A percentile compares a stretch with the other conserved stretches of the same genome.
phyloP scores from a whole-genome alignment of 1,139 yeast species.

The Taphrina sp. region DNA sequence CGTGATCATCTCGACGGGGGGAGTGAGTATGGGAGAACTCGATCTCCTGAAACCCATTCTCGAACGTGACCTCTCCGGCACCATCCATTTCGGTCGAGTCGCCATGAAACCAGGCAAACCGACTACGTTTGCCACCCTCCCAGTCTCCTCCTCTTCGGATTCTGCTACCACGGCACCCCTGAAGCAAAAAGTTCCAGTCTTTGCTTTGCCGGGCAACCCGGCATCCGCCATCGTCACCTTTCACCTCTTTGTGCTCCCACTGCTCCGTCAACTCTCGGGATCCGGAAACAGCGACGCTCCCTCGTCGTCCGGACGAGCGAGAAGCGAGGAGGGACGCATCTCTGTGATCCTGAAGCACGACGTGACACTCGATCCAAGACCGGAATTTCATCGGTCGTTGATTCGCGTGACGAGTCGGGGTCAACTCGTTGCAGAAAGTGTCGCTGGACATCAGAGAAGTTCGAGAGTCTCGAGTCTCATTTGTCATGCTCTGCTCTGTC shows the following conservation, averaged over 20 bases:
- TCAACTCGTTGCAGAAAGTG: slow-evolving; percentile 45
- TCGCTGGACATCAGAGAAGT: slow-evolving; percentile 54
- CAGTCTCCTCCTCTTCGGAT: no score
- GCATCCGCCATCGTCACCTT: slow-evolving; percentile 54
- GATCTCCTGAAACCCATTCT: slow-evolving; percentile 53
- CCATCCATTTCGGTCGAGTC: slow-evolving; percentile 54
- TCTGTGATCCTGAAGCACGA: slow-evolving; percentile 40
- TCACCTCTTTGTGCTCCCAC: slow-evolving; percentile 52
- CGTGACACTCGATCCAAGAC: slow-evolving; percentile 50
- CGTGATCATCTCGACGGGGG: slow-evolving; percentile 53
- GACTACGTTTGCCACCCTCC: slow-evolving; percentile 52
- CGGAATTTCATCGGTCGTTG: slow-evolving; percentile 52
- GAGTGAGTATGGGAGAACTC: slow-evolving; percentile 57
- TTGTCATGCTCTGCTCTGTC: slow-evolving; percentile 50
- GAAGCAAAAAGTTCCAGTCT: slow-evolving; percentile 42
- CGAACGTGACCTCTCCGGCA: slow-evolving; percentile 48
- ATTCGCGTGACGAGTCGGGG: slow-evolving; percentile 39
- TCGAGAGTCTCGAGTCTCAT: slow-evolving; percentile 52
- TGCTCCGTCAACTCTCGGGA: slow-evolving; percentile 47
- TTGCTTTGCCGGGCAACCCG: slow-evolving; percentile 57
- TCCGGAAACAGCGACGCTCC: not conserved
- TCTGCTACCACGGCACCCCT: slow-evolving; percentile 26
- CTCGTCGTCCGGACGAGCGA: no score
- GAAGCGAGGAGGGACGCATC: no score
- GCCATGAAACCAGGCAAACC: slow-evolving; percentile 59